phyloP scores from a whole-genome alignment of 768 basidiomycete genomes.

The Hericium alpestre region DNA sequence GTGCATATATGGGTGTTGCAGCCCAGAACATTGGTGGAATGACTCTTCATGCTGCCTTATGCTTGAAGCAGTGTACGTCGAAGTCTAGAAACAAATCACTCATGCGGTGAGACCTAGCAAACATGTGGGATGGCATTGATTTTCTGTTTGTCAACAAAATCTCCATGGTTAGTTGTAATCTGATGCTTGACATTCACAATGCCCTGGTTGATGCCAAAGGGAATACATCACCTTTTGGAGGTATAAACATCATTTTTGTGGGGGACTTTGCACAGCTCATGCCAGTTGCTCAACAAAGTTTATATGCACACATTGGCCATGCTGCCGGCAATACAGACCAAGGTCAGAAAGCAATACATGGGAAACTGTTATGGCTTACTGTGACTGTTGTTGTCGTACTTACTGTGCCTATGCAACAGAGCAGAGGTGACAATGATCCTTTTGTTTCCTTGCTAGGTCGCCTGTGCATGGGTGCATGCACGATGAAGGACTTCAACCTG shows the following conservation, averaged over 20 bases:
- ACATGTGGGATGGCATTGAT: no score
- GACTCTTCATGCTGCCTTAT: no score
- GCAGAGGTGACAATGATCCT: not conserved
- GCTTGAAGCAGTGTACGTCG: no score
- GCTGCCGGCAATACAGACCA: not conserved
- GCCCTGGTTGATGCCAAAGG: no score
- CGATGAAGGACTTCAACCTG: slow-evolving; percentile 2
- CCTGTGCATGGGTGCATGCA: not conserved
- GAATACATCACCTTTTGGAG: no score
- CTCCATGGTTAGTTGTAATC: no score
- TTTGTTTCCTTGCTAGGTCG: not conserved
- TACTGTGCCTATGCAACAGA: not conserved
- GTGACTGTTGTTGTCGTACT: not conserved
- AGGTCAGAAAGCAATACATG: not conserved
- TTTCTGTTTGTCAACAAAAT: no score
- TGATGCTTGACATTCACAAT: no score
- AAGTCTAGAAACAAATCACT: no score
- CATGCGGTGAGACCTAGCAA: no score
- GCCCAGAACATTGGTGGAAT: no score
- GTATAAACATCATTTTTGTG: not conserved
- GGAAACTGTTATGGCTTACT: not conserved
- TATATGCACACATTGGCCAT: not conserved
- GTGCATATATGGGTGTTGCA: no score
- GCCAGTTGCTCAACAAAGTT: not conserved
- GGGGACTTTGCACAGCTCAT: not conserved